Conservation (phyloP, 169 alveolate species). For the Plasmodium malariae region DNA sequence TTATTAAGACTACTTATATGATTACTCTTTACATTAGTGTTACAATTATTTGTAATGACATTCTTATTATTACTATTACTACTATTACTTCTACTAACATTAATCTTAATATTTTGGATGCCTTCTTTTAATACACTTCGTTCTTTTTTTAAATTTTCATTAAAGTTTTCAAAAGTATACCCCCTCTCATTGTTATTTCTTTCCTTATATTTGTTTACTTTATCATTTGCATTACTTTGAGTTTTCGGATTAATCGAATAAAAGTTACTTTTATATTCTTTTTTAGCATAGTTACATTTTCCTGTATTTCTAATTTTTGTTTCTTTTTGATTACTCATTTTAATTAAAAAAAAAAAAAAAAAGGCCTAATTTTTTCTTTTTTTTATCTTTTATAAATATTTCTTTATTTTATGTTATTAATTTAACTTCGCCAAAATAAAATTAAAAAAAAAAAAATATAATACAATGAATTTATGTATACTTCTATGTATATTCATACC, state of each 20-base stretch:
- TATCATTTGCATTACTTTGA: constrained; percentile 8
- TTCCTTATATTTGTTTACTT: constrained; percentile 1
- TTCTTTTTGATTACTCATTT: constrained; percentile 24
- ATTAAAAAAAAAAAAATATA: no score
- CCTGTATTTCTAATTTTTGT: constrained; percentile 6
- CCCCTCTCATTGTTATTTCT: constrained; percentile 3
- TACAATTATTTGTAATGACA: neutral
- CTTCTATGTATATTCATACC: neutral
- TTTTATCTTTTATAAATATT: neutral
- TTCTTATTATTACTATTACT: constrained; percentile 13
- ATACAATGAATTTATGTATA: no score
- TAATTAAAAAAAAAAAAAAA: constrained; percentile 19
- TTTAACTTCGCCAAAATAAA: neutral
- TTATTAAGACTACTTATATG: neutral
- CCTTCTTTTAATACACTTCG: constrained; percentile 30
- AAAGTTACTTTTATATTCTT: constrained; percentile 17
- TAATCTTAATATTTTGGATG: neutral
- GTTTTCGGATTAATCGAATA: neutral
- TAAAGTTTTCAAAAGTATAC: neutral
- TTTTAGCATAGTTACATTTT: constrained; percentile 20
- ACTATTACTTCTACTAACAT: neutral
- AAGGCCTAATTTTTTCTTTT: neutral
- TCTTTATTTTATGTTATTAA: neutral
- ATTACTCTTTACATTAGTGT: neutral
- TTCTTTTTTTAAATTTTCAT: constrained; percentile 13